Evolutionary conservation across 768 basidiomycete species (phyloP), one percentile per base, ranked within the genome.

Genomic region (Lactarius sanguifluus): DNA sequence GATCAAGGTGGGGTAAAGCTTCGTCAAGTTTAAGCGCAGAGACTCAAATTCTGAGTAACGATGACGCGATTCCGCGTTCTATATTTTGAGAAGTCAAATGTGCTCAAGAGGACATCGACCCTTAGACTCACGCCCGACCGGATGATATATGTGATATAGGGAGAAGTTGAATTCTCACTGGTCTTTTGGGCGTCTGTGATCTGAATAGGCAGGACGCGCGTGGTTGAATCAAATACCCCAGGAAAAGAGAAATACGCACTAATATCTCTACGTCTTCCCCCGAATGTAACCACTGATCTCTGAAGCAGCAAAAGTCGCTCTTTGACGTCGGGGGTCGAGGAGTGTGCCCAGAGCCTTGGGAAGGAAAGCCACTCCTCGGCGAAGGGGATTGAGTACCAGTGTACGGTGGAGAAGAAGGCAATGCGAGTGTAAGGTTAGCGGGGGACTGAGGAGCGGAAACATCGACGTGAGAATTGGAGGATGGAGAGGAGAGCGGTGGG

Each of bases 41-140:
- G 94, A 94, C 78, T 98, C 94, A 77, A 99, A 99, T 76, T 98
- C 95, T 3, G 96, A 98, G 77, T 99, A 99, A 50, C 97, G 87
- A 71, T 97, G 92, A 40, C 87, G 85, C 13, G 94, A 87, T 72
- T 93, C 89, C 8, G 87, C 83, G 70, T 82, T 86, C 96, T 98
- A 72, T 30, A 18, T 16, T 52, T 64, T 28, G n/a, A 38, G 18
- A 28, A 41, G 61, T 67, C 64, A 62, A 64, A 64, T 45, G 57
- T 47, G 5, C 16, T 40, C 65, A 34, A 50, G 25, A 15, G 57
- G 47, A 18, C 10, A 20, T 41, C 40, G 38, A 23, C 15, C 54
- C 30, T 18, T 64, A 36, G 34, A 75, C 82, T 75, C 73, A 96
- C 95, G 72, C 94, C 95, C 55, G 94, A 88, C 63, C 80, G 84